phyloP scores from a whole-genome alignment of 1,139 yeast species.

The Barnettozyma hawaiiensis region DNA sequence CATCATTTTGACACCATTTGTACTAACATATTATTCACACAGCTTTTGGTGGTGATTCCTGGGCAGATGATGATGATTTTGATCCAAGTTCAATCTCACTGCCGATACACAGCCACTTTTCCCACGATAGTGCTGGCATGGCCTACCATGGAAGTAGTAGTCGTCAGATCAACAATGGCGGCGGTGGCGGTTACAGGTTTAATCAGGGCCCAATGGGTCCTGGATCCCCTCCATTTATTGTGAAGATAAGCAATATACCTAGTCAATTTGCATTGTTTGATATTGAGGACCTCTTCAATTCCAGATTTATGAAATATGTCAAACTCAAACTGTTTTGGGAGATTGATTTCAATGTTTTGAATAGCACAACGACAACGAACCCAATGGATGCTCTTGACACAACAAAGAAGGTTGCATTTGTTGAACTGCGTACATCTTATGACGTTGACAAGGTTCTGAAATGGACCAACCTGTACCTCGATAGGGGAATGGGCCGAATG shows the following conservation, averaged over 20 bases:
- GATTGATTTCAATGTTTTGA: slow-evolving; percentile 28
- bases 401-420: slow-evolving; percentile 52
- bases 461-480: slow-evolving; percentile 22
- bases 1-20: slow-evolving; percentile 1
- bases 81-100: slow-evolving; percentile 51
- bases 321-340: slow-evolving; percentile 39
- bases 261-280: slow-evolving; percentile 30
- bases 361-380: slow-evolving; percentile 21
- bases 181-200: not conserved
- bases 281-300: slow-evolving; percentile 32
- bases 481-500: slow-evolving; percentile 33
- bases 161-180: slow-evolving; percentile 2
- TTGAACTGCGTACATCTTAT: slow-evolving; percentile 43
- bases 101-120: slow-evolving; percentile 28
- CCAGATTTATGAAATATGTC: slow-evolving; percentile 31
- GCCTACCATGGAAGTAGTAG: slow-evolving; percentile 22
- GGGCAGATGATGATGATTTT: slow-evolving; percentile 54
- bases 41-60: slow-evolving; percentile 35
- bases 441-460: slow-evolving; percentile 40
- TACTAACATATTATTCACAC: slow-evolving; percentile 6
- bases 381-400: slow-evolving; percentile 30
- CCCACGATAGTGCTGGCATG: slow-evolving; percentile 18
- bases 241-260: slow-evolving; percentile 49
- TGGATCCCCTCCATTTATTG: slow-evolving; percentile 48
- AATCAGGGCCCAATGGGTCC: not conserved